These are phyloP conservation scores for Hericium erinaceus DNA, from an alignment of 768 basidiomycete species.

Conservation along the genomic window DNA sequence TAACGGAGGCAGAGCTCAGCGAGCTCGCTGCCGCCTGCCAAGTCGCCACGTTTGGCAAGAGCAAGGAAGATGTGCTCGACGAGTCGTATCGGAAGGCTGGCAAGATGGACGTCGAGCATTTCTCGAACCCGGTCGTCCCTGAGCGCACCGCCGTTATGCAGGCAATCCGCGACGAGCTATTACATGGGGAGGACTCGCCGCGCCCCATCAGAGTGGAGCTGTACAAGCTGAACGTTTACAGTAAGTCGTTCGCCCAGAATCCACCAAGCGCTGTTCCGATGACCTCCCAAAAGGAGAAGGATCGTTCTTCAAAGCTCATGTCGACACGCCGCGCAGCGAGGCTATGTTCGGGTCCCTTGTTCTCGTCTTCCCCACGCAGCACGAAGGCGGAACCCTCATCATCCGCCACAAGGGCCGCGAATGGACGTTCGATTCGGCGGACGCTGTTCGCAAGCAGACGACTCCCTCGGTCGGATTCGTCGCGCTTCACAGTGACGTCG, in stretches of 20 bases:
- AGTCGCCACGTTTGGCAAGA: conserved; percentile 31
- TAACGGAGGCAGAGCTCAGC: conserved; percentile 10
- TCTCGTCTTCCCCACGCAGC: conserved; percentile 35
- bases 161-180: conserved; percentile 12
- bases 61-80: conserved; percentile 29
- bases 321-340: conserved; percentile 17
- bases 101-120: conserved; percentile 30
- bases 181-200: conserved; percentile 14
- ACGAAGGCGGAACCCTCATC: conserved; percentile 21
- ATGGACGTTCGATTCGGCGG: neutral
- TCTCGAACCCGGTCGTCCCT: conserved; percentile 26
- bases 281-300: neutral
- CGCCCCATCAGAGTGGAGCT: conserved; percentile 13
- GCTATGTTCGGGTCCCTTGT: conserved; percentile 32
- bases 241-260: conserved; percentile 3
- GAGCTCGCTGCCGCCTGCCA: conserved; percentile 25
- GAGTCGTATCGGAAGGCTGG: conserved; percentile 37
- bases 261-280: neutral
- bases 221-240: conserved; percentile 22
- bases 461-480: conserved; percentile 24
- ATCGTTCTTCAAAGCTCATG: conserved; percentile 20
- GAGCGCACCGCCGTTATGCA: conserved; percentile 20
- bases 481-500: conserved; percentile 35
- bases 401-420: neutral
- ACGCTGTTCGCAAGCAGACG: conserved; percentile 6